These are phyloP conservation scores for Tetragonia tetragonoides DNA, from an alignment of 148 eudicot species.

Conservation along the genomic window DNA sequence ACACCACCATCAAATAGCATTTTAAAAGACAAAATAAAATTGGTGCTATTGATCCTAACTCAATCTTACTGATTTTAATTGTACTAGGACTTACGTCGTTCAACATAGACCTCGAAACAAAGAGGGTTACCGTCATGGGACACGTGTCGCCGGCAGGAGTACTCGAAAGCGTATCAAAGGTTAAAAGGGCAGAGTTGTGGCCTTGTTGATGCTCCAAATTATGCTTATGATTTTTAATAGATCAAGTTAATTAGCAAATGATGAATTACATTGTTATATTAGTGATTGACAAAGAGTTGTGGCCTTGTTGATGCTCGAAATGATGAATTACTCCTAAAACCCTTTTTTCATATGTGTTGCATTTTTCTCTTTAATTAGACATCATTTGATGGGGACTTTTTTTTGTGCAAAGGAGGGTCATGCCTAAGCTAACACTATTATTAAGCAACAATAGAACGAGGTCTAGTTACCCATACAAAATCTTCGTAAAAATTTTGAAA, in stretches of 20 bases:
- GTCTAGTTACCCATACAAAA: too few species aligned
- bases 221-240: too few species aligned
- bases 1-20: not conserved
- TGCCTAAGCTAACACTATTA: too few species aligned
- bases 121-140: slow-evolving; percentile 75
- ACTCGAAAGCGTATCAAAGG: slow-evolving; percentile 77
- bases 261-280: too few species aligned
- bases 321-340: too few species aligned
- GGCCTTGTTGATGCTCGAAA: too few species aligned
- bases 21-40: not conserved
- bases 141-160: slow-evolving; percentile 62
- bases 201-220: not conserved
- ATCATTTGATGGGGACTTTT: not conserved
- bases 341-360: not conserved
- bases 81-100: slow-evolving; percentile 65
- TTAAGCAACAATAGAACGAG: too few species aligned
- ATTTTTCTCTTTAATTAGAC: not conserved
- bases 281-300: too few species aligned
- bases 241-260: too few species aligned
- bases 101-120: slow-evolving; percentile 63
- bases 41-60: too few species aligned
- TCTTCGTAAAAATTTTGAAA: too few species aligned
- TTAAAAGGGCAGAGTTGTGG: slow-evolving; percentile 74
- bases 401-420: not conserved
- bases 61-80: not conserved